Evolutionary conservation across 2,329 filamentous ascomycete genomes (phyloP).

Genomic region (Colletotrichum neosansevieriae): DNA sequence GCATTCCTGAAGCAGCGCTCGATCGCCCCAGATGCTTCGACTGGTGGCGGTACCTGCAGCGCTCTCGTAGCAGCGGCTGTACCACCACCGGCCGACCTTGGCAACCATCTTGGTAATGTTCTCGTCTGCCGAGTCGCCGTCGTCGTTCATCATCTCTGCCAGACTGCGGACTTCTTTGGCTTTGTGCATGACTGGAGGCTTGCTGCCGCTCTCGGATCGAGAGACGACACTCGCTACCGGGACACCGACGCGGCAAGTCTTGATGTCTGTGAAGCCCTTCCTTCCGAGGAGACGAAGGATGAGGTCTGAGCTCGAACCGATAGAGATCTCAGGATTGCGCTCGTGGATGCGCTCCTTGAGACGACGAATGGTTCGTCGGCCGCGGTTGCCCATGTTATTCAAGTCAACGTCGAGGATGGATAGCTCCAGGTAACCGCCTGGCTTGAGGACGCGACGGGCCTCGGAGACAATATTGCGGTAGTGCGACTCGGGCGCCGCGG

Average conservation of each 20-base stretch:
- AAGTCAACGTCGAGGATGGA: slow-evolving; percentile 84
- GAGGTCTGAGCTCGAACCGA: slow-evolving; percentile 70
- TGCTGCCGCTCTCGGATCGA: slow-evolving; percentile 44
- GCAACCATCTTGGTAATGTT: slow-evolving; percentile 93
- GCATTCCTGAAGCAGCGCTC: slow-evolving; percentile 82
- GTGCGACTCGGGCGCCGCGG: slow-evolving; percentile 74
- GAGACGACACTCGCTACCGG: slow-evolving; percentile 72
- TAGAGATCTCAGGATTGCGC: slow-evolving; percentile 68
- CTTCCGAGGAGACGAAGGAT: slow-evolving; percentile 76
- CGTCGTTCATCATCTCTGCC: slow-evolving; percentile 79
- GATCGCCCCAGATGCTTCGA: slow-evolving; percentile 82
- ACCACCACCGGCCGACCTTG: slow-evolving; percentile 96
- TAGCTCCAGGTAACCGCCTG: slow-evolving; percentile 83
- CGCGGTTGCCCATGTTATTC: slow-evolving; percentile 82
- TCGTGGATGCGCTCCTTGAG: slow-evolving; percentile 79
- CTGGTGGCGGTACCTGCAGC: slow-evolving; percentile 63
- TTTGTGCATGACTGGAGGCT: slow-evolving; percentile 41
- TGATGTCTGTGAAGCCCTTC: slow-evolving; percentile 78
- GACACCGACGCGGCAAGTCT: slow-evolving; percentile 81
- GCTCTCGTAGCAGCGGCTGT: slow-evolving; percentile 89
- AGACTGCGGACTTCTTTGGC: slow-evolving; percentile 65
- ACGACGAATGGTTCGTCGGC: slow-evolving; percentile 75
- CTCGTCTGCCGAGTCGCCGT: slow-evolving; percentile 79
- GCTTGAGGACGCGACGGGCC: slow-evolving; percentile 81
- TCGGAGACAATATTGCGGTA: slow-evolving; percentile 80